A percentile compares a stretch with the other conserved stretches of the same genome.
These are phyloP conservation scores for Amphicarpaea edgeworthii DNA, from an alignment of 306 rosid genomes.

Conservation along the genomic window DNA sequence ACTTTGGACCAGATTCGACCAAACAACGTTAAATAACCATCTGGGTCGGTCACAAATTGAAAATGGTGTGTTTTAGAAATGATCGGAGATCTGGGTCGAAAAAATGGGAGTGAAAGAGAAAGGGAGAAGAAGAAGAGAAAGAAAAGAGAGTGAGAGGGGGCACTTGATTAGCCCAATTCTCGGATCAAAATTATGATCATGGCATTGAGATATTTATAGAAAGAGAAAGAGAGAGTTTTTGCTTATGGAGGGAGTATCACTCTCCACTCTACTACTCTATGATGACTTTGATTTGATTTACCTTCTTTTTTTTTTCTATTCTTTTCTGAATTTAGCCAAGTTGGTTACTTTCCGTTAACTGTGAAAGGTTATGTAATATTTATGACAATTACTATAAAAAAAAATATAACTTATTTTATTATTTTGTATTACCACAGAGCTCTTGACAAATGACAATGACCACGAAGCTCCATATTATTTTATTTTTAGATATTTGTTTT, in stretches of 20 bases:
- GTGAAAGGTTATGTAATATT: not conserved
- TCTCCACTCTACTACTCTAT: too few relatives aligned
- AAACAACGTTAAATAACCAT: not conserved
- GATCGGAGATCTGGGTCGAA: slow-evolving; percentile 33
- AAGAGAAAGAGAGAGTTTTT: slow-evolving; percentile 24
- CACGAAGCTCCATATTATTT: too few relatives aligned
- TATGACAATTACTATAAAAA: too few relatives aligned
- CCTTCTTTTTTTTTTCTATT: not conserved
- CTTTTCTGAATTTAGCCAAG: slow-evolving; percentile 12
- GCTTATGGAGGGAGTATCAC: too few relatives aligned
- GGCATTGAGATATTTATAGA: slow-evolving; percentile 4
- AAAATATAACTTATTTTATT: too few relatives aligned
- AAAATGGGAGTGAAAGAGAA: slow-evolving; percentile 20
- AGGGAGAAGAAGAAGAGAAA: not conserved
- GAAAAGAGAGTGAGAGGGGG: slow-evolving; percentile 28
- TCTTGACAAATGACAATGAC: too few relatives aligned
- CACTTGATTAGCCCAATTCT: slow-evolving; percentile 53
- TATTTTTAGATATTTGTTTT: too few relatives aligned
- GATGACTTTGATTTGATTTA: not conserved
- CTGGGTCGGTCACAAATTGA: not conserved
- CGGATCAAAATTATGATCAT: slow-evolving; percentile 46
- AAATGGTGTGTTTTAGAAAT: not conserved
- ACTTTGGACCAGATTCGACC: slow-evolving; percentile 28
- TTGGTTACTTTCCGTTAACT: slow-evolving; percentile 23
- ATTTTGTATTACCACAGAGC: too few relatives aligned